Evolutionary conservation across 192 early-diverging fungal species (phyloP).

Genomic region (Coemansia sp.): DNA sequence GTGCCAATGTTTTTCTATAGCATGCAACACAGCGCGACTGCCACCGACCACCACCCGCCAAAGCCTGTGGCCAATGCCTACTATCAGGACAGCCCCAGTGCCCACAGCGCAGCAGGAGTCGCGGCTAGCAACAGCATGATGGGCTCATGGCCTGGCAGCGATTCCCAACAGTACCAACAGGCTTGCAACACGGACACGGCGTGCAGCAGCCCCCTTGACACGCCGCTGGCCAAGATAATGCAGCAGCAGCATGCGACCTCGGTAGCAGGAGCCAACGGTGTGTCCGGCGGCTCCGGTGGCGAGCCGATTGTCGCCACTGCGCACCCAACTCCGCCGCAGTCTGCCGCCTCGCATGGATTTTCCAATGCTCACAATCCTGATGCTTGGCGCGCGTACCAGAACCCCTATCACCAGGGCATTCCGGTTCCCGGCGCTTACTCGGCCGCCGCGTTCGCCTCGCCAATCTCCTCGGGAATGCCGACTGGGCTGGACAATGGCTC

Average conservation of each 20-base stretch:
- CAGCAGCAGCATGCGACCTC: conserved; percentile 36
- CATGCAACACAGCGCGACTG: conserved; percentile 21
- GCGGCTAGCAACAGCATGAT: conserved; percentile 21
- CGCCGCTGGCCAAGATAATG: conserved; percentile 49
- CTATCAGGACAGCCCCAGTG: conserved; percentile 13
- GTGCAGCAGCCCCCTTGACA: conserved; percentile 49
- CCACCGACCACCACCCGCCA: conserved; percentile 19
- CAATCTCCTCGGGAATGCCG: conserved; percentile 26
- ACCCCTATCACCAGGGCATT: conserved; percentile 28
- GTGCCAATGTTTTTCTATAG: conserved; percentile 14
- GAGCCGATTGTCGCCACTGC: not conserved
- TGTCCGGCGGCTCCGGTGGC: conserved; percentile 11
- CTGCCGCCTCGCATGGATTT: conserved; percentile 40
- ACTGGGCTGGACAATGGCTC: conserved; percentile 23
- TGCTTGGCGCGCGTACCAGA: conserved; percentile 35
- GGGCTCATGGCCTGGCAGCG: conserved; percentile 18
- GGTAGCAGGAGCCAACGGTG: conserved; percentile 4
- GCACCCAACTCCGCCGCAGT: conserved; percentile 51
- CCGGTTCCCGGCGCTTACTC: conserved; percentile 26
- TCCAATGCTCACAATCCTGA: conserved; percentile 17
- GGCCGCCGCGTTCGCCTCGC: conserved; percentile 33
- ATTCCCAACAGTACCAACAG: conserved; percentile 16
- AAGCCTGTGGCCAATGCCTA: conserved; percentile 13
- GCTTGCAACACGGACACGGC: conserved; percentile 26
- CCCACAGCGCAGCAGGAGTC: conserved; percentile 7